phyloP scores from a whole-genome alignment of 2,329 filamentous ascomycete genomes.

The Nannizziopsis barbatae region DNA sequence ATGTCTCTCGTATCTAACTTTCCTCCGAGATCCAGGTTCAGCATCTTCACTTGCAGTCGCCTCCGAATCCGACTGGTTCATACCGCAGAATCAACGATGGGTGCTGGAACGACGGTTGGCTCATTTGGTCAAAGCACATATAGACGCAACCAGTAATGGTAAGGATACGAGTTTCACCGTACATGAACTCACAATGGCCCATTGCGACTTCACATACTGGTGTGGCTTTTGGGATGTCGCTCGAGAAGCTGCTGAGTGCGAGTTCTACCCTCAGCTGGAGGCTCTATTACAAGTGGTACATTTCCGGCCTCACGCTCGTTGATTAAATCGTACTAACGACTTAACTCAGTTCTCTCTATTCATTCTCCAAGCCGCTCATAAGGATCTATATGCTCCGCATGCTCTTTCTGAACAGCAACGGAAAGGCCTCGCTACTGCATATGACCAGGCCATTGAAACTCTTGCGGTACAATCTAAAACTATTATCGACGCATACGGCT shows the following conservation, averaged over 20 bases:
- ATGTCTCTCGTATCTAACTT: slow-evolving; percentile 17
- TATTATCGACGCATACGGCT: slow-evolving; percentile 20
- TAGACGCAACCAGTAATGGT: slow-evolving; percentile 16
- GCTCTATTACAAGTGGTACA: slow-evolving; percentile 15
- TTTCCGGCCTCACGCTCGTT: background rate
- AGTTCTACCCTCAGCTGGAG: slow-evolving; percentile 11
- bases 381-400: slow-evolving; percentile 14
- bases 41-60: slow-evolving; percentile 3
- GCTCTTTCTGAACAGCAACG: slow-evolving; percentile 11
- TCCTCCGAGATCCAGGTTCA: slow-evolving; percentile 12
- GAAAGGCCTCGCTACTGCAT: slow-evolving; percentile 14
- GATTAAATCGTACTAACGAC: background rate
- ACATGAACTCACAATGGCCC: slow-evolving; percentile 21
- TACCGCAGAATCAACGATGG: slow-evolving; percentile 15
- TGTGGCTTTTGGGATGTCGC: slow-evolving; percentile 17
- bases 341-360: slow-evolving; percentile 17
- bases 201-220: slow-evolving; percentile 20
- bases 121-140: slow-evolving; percentile 16
- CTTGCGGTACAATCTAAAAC: slow-evolving; percentile 16
- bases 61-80: slow-evolving; percentile 15
- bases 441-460: slow-evolving; percentile 15
- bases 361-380: slow-evolving; percentile 15
- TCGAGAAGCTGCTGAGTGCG: slow-evolving; percentile 1
- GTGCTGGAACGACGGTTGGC: slow-evolving; percentile 17
- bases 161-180: slow-evolving; percentile 20